A percentile compares a stretch with the other conserved stretches of the same genome.
These are phyloP conservation scores for Spongospora subterranea DNA, from an alignment of 208 protist genomes.

Conservation along the genomic window DNA sequence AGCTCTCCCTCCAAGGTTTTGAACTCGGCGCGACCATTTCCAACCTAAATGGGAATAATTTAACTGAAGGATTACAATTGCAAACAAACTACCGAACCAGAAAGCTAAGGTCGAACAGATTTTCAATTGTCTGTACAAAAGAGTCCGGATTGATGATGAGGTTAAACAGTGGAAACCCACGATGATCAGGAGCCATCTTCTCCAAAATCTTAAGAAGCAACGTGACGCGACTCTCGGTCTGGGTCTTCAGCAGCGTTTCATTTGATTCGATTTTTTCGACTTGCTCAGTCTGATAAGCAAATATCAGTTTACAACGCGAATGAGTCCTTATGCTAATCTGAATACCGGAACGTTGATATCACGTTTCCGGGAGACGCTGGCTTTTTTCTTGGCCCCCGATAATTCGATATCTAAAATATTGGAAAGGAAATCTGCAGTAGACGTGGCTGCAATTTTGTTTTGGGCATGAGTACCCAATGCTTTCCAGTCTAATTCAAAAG, in stretches of 20 bases:
- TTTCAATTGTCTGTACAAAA: constrained; percentile 46
- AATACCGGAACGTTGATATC: background rate
- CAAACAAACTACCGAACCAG: background rate
- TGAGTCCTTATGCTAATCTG: background rate
- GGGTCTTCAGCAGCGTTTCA: background rate
- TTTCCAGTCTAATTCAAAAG: background rate
- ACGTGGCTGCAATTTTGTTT: background rate
- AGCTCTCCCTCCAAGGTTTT: background rate
- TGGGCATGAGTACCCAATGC: background rate
- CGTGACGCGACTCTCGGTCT: background rate
- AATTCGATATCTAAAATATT: background rate
- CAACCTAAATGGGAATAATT: background rate
- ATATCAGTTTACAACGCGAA: background rate
- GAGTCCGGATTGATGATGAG: constrained; percentile 17
- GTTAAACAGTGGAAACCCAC: background rate
- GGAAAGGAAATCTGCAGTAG: background rate
- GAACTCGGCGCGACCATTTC: background rate
- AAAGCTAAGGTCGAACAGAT: constrained; percentile 37
- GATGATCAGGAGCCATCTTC: background rate
- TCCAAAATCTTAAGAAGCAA: background rate
- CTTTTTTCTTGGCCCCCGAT: background rate
- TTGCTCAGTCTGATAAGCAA: background rate
- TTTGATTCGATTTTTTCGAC: background rate
- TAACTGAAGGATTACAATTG: background rate
- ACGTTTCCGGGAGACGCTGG: background rate